Conservation (phyloP, 208 protist genomes). For the Sergeia podlipaevii region DNA sequence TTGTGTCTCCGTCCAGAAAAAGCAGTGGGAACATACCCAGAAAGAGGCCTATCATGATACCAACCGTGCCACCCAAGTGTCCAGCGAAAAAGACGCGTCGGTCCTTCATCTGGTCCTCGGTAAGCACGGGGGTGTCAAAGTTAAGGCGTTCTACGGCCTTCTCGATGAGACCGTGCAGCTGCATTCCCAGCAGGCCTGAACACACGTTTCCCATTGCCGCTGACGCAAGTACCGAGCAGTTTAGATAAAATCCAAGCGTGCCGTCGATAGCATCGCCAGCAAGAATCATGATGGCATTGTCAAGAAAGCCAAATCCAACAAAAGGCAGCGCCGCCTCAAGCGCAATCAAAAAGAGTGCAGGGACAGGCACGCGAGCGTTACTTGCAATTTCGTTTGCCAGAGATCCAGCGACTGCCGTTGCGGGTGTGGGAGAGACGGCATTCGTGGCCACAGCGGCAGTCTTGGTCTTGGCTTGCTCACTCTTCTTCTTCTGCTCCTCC, state of each 20-base stretch:
- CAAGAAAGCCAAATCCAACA: slow-evolving; percentile 90
- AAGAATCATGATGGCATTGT: slow-evolving; percentile 90
- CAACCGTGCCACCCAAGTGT: slow-evolving; percentile 85
- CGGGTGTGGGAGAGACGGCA: too few species aligned
- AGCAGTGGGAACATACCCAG: slow-evolving; percentile 87
- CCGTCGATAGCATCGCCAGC: slow-evolving; percentile 88
- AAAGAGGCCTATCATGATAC: slow-evolving; percentile 82
- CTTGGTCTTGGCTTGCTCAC: background rate
- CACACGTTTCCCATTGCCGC: slow-evolving; percentile 91
- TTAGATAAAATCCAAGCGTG: slow-evolving; percentile 82
- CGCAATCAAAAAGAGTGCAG: slow-evolving; percentile 63
- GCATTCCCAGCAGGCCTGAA: slow-evolving; percentile 88
- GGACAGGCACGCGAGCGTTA: slow-evolving; percentile 35
- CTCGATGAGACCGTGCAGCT: slow-evolving; percentile 89
- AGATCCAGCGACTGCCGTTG: background rate
- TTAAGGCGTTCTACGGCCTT: slow-evolving; percentile 79
- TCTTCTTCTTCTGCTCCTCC: slow-evolving; percentile 24
- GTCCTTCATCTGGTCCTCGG: slow-evolving; percentile 82
- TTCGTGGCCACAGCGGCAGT: slow-evolving; percentile 12
- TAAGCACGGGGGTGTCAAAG: slow-evolving; percentile 66
- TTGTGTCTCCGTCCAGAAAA: slow-evolving; percentile 62
- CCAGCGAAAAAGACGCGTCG: slow-evolving; percentile 81
- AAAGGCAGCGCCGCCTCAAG: slow-evolving; percentile 84
- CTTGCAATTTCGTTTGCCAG: background rate
- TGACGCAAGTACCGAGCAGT: slow-evolving; percentile 88